Base-by-base conservation (phyloP, 1,284 basidiomycete genomes). In the Ceratobasidium papillatum region DNA sequence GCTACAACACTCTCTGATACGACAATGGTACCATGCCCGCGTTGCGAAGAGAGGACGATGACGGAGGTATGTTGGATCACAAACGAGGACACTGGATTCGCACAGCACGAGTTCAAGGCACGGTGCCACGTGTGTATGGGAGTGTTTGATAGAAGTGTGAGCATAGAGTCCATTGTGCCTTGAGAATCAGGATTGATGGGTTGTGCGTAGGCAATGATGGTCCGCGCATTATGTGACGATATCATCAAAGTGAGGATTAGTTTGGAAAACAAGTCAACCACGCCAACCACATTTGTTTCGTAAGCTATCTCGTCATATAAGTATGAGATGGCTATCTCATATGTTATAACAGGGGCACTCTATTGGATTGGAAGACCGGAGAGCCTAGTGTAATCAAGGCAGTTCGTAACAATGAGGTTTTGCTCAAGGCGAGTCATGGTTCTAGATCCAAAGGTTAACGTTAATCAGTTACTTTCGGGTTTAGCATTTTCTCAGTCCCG, bases 1-100 rank as follows among this genome's bases (percentile, higher is more conserved):
- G 51, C 62, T 30, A 76, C 75, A n/a, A 72, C 59, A 1, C 27
- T 25, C 0, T 34, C 52, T 3, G 64, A 74, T 36, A 65, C 63
- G 3, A 59, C 64, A 2, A 38, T 52, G 7, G 45, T 74, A 32
- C 49, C 72, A 5, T 76, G 75, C 38, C 75, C 75, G 45, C 56
- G 62, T n/a, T 76, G 75, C 58, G 64, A 61, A n/a, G 14, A 61
- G 14, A 30, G 22, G 17, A 75, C 66, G 8, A 43, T 54, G 11
- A 65, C 38, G 22, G 72, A 68, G 25, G 59, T 74, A 9, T 56
- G 41, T 49, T 76, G 75, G 75, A 49, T 76, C 32, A 58, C 72
- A n/a, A 58, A 43, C 54, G 49, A 66, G 45, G 63, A 69, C 5
- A 59, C 51, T 43, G 75, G 75, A 1, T 76, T 74, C 30, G 75